Percentiles rank a stretch among this genome's conserved stretches.
phyloP scores from a whole-genome alignment of 2,329 filamentous ascomycete genomes.

The Catunica adiposa region DNA sequence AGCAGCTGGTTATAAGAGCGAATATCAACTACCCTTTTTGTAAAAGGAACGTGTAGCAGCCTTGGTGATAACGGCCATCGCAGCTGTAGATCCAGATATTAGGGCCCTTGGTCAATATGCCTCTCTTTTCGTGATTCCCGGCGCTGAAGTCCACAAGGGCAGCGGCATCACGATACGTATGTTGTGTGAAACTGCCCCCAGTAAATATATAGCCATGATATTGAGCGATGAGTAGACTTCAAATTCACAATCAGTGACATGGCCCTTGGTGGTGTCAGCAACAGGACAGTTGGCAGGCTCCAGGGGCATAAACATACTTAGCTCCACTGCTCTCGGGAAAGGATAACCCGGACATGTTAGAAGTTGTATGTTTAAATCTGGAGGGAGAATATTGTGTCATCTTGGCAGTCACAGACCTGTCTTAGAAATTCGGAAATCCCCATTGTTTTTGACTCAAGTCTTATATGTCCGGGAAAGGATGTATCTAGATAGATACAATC shows the following conservation, averaged over 20 bases:
- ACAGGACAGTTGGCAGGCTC: constrained; percentile 8
- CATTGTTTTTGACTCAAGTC: constrained; percentile 49
- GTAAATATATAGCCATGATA: constrained; percentile 18
- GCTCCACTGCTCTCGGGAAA: constrained; percentile 53
- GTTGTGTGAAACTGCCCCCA: constrained; percentile 14
- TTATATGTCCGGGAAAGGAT: constrained; percentile 41
- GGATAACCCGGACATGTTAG: constrained; percentile 76
- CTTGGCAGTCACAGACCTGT: constrained; percentile 51
- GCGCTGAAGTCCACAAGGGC: constrained; percentile 56
- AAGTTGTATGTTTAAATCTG: constrained; percentile 70
- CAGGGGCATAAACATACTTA: constrained; percentile 27
- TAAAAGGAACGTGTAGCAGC: constrained; percentile 11
- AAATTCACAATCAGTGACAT: constrained; percentile 69
- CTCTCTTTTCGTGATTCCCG: constrained; percentile 52
- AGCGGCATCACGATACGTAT: constrained; percentile 42
- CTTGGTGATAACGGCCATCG: constrained; percentile 13
- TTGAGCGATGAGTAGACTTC: constrained; percentile 52
- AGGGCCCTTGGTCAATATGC: constrained; percentile 52
- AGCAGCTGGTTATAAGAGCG: constrained; percentile 16
- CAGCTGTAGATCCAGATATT: constrained; percentile 67
- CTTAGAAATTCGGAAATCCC: constrained; percentile 57
- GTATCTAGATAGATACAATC: constrained; percentile 84
- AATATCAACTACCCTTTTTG: constrained; percentile 16
- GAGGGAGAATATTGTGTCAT: constrained; percentile 65
- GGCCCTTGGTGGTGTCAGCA: constrained; percentile 34